Evolutionary conservation across 495 filamentous ascomycete genomes (phyloP), one percentile per base, ranked within the genome.

Genomic region (Talaromyces trachyspermus): DNA sequence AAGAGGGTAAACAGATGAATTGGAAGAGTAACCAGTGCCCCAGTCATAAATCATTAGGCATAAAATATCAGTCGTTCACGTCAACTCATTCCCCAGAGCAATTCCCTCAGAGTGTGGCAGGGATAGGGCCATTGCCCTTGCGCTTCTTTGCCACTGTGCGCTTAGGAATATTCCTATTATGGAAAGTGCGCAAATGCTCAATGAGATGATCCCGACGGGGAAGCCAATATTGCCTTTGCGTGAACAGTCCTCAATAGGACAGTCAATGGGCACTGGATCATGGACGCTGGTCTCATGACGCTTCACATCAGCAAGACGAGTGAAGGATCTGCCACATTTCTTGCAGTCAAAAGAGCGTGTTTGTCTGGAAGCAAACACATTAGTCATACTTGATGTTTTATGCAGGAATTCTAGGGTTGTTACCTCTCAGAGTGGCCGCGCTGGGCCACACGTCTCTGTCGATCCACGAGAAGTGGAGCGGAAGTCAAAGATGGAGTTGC

Each of bases 131-230:
- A 17, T 5, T 14, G 43, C 46, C 38, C 48, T 36, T 49, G 49
- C 35, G 52, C 50, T 9, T 61, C 54, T 60, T 69, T 15, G 55
- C 48, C n/a, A 53, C 54, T 25, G 54, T 51, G 5, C 67, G 66
- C 59, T 75, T 75, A 4, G 70, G 72, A n/a, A 75, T 61, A 39
- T 69, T 64, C 30, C 72, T 56, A 32, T 75, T 69, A 64, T 94
- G 90, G 8, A 88, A 88, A 3, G 86, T 80, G 20, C 88, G 79
- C 17, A 90, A 62, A 59, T 96, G 90, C 64, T 96, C 90, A 51
- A 86, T 83, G 2, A 94, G 74, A 52, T 96, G 95, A 64, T 95
- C 90, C 46, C 83, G 79, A 1, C 90, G 79, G 86, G 84, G 60
- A 95, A 96, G 2, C 87, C 88, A 52, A 84, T 78, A 56, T 77